These are phyloP conservation scores for Ricinus communis DNA, from an alignment of 345 rosid species.

Conservation along the genomic window DNA sequence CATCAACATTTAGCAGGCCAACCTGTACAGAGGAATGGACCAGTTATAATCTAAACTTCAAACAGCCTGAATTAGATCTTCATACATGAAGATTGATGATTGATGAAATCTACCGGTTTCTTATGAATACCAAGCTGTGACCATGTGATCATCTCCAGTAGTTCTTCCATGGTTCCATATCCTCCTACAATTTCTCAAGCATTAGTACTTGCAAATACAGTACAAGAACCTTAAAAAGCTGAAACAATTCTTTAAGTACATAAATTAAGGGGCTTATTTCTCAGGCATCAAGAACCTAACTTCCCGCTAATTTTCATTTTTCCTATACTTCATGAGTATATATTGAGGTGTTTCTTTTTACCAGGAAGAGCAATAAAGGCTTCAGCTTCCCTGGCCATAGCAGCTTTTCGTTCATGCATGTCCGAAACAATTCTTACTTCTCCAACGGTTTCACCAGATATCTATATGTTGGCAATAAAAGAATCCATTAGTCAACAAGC, in stretches of 20 bases:
- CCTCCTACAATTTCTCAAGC: constrained; percentile 54
- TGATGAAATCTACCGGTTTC: constrained; percentile 71
- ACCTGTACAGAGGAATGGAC: constrained; percentile 44
- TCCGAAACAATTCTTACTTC: constrained; percentile 78
- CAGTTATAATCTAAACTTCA: constrained; percentile 2
- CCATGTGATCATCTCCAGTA: constrained; percentile 97
- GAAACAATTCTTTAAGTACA: not conserved
- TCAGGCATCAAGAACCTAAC: not conserved
- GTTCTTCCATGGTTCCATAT: constrained; percentile 96
- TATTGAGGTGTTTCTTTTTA: constrained; percentile 22
- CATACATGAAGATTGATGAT: constrained; percentile 17
- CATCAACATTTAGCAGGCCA: constrained; percentile 92
- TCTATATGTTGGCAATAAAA: constrained; percentile 40
- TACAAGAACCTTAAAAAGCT: constrained; percentile 8
- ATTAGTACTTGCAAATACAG: not conserved
- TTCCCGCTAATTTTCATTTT: constrained; percentile 9
- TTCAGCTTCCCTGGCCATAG: constrained; percentile 94
- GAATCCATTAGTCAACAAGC: constrained; percentile 14
- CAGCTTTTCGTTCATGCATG: constrained; percentile 97
- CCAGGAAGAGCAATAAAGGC: constrained; percentile 98
- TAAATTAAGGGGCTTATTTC: not conserved
- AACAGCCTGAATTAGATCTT: not conserved
- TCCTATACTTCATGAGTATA: not conserved
- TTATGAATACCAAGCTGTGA: constrained; percentile 92
- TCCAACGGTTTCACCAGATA: constrained; percentile 88